Percentiles rank a stretch among this genome's conserved stretches.
Conservation (phyloP, 345 rosid species). For the Microcos paniculata region DNA sequence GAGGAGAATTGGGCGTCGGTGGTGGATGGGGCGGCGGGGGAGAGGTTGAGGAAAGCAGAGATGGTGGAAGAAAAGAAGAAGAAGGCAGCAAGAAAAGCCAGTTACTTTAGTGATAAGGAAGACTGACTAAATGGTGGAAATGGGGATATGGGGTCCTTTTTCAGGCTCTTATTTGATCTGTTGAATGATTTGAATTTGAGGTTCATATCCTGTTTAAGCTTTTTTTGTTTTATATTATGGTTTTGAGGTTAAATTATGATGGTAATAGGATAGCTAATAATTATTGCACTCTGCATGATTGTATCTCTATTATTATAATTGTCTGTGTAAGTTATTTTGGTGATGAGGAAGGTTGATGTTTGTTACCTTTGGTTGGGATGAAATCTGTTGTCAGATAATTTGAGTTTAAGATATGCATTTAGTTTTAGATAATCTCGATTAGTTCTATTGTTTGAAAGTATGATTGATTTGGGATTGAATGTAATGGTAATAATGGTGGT, state of each 20-base stretch:
- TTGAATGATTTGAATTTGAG: background rate
- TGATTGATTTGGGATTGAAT: background rate
- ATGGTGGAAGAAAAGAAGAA: conserved; percentile 36
- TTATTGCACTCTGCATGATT: background rate
- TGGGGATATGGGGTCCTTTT: background rate
- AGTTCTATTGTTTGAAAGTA: background rate
- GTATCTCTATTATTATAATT: background rate
- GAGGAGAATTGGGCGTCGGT: conserved; percentile 96
- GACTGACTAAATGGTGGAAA: conserved; percentile 24
- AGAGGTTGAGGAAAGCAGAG: conserved; percentile 55
- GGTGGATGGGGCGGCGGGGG: conserved; percentile 78
- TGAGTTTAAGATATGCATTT: background rate
- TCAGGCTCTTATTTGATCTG: background rate
- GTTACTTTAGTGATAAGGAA: conserved; percentile 93
- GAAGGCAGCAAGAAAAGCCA: conserved; percentile 55
- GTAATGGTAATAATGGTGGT: background rate
- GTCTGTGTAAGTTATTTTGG: background rate
- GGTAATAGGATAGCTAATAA: too few species aligned
- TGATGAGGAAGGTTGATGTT: background rate
- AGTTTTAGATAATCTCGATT: background rate
- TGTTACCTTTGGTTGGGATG: background rate
- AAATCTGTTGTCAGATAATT: background rate
- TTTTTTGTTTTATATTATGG: background rate
- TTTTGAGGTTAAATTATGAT: background rate
- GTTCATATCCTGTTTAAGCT: background rate